A percentile compares a stretch with the other conserved stretches of the same genome.
Evolutionary conservation across 371 early-diverging fungal genomes (phyloP).

Genomic region (Vairimorpha ceranae): DNA sequence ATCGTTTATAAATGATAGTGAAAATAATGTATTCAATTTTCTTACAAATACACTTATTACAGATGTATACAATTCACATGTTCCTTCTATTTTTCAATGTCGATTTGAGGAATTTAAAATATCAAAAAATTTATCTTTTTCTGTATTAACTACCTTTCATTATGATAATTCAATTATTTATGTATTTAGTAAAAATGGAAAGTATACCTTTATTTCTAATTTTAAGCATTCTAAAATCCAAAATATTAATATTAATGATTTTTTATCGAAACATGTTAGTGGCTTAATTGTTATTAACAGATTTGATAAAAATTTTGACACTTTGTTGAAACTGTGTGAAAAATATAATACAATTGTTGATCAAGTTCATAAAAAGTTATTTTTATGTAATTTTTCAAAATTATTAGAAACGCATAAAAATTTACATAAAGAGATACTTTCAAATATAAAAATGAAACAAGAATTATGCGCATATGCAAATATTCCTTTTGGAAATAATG

Average conservation of each 20-base stretch:
- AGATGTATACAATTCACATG: background rate
- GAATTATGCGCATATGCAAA: constrained; percentile 14
- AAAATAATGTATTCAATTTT: background rate
- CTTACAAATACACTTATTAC: background rate
- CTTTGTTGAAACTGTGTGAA: background rate
- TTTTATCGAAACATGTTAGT: background rate
- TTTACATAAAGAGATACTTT: constrained; percentile 17
- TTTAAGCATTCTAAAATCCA: background rate
- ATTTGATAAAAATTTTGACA: constrained; percentile 1
- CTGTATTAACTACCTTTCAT: constrained; percentile 20
- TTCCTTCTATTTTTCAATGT: background rate
- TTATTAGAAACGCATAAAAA: constrained; percentile 16
- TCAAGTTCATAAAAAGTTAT: background rate
- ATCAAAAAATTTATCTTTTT: background rate
- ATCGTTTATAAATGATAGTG: background rate
- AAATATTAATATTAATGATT: background rate
- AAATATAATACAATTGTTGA: background rate
- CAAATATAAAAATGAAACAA: background rate
- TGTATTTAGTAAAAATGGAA: constrained; percentile 2
- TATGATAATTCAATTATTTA: constrained; percentile 8
- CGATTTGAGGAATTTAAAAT: background rate
- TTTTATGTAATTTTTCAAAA: background rate
- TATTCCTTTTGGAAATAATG: constrained; percentile 49
- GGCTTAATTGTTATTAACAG: background rate
- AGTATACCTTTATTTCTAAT: background rate